These are phyloP conservation scores for Trichoderma gamsii DNA, from an alignment of 495 filamentous ascomycete genomes.

Conservation along the genomic window DNA sequence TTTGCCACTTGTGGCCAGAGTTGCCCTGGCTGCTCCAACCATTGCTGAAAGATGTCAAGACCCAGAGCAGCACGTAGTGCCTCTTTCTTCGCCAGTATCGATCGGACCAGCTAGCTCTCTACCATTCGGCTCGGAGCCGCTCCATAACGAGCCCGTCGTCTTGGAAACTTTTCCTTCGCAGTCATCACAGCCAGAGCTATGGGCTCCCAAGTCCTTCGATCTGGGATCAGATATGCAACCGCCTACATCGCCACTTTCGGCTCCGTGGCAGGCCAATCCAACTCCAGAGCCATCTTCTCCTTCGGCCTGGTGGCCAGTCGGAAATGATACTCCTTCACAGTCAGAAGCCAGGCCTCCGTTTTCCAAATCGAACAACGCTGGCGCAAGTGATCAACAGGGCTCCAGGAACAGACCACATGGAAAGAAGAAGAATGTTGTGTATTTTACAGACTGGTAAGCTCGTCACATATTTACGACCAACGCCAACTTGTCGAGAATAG, in stretches of 20 bases:
- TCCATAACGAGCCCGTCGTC: neutral
- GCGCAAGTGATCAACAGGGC: neutral
- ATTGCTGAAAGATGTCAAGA: neutral
- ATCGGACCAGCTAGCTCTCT: neutral
- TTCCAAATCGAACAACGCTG: neutral
- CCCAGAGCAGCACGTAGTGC: neutral
- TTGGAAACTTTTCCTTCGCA: neutral
- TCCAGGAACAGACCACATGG: constrained; percentile 39
- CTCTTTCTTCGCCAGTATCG: neutral
- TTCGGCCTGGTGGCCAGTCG: neutral
- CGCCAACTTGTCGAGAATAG: neutral
- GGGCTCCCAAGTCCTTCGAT: neutral
- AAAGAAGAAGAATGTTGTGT: constrained; percentile 31
- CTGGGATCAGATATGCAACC: neutral
- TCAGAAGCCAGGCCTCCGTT: neutral
- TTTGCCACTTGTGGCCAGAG: neutral
- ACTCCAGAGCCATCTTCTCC: neutral
- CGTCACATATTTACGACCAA: neutral
- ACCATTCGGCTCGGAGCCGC: neutral
- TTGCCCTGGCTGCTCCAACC: neutral
- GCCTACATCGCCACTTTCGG: no score
- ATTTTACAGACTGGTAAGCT: constrained; percentile 43
- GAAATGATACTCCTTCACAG: neutral
- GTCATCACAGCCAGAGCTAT: neutral
- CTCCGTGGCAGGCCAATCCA: no score